Evolutionary conservation across 1,284 basidiomycete species (phyloP), one percentile per base, ranked within the genome.

Genomic region (Hortiboletus rubellus): DNA sequence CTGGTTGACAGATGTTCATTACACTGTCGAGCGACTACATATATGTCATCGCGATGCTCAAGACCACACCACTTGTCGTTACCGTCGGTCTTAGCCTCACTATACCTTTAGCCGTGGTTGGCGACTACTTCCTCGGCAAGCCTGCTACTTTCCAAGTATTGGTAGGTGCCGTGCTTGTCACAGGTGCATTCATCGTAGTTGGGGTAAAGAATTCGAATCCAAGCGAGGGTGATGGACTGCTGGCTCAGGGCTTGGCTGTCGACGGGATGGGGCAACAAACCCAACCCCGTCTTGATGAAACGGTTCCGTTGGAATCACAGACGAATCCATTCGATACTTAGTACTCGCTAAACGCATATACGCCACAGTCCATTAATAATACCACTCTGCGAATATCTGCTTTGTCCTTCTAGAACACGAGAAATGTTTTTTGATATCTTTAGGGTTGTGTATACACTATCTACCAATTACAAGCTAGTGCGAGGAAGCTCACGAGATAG

Each of bases 41-140:
- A 50, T 96, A 95, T 72, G 87, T 95, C 34, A 70, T 91, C 9
- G 93, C 96, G 7, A 98, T 98, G 95, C 84, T 99, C 60, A 98
- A 97, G 79, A 98, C 96, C 3, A 96, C 95, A 4, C 96, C 93
- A 2, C 77, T 94, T 42, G 91, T 96, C 24, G 95, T 94, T 14
- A 99, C 96, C 1, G 81, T 99, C 57, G 96, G 97, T 17, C 81
- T 99, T 18, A 94, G 91, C 55, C 81, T 99, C n/a, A 98, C 97
- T 1, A 97, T 98, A 68, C 94, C 94, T 10, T 77, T 95, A 52
- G 93, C 94, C 2, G 86, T 96, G 41, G 54, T 89, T 18, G 93
- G 92, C 11, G 94, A 96, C 72, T 81, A 87, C 59, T 66, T 89
- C 47, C 77, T 91, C 12, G 80, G 84, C 27, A 82, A 80, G 56